Percentiles rank a stretch among this genome's conserved stretches.
Evolutionary conservation across 371 early-diverging fungal genomes (phyloP).

Genomic region (Mucor plumbeus): DNA sequence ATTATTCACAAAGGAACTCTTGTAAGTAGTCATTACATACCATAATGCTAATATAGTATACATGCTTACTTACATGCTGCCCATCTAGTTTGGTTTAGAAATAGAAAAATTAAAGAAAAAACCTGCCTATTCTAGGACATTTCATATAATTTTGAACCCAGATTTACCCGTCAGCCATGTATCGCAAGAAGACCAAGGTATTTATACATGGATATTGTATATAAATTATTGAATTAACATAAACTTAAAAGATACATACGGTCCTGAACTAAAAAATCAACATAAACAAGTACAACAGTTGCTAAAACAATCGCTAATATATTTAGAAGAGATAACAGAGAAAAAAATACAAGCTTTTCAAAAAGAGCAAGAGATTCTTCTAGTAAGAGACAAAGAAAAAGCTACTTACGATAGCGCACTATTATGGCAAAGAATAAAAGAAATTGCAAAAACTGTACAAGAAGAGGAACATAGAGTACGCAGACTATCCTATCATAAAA

Average conservation of each 20-base stretch:
- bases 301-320: conserved; percentile 26
- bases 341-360: conserved; percentile 32
- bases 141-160: conserved; percentile 32
- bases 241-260: not conserved
- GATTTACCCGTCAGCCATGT: conserved; percentile 16
- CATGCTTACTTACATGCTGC: not conserved
- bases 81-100: conserved; percentile 26
- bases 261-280: conserved; percentile 26
- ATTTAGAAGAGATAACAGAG: conserved; percentile 31
- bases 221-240: not conserved
- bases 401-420: conserved; percentile 32
- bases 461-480: conserved; percentile 7
- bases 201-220: not conserved
- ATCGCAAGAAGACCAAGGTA: conserved; percentile 11
- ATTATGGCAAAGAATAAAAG: conserved; percentile 41
- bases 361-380: conserved; percentile 28
- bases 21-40: conserved; percentile 5
- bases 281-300: conserved; percentile 29
- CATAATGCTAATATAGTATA: not conserved
- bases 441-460: conserved; percentile 27
- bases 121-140: conserved; percentile 29
- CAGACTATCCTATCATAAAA: not conserved
- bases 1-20: conserved; percentile 22
- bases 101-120: conserved; percentile 25
- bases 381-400: conserved; percentile 26